A percentile compares a stretch with the other conserved stretches of the same genome.
phyloP scores from a whole-genome alignment of 257 asterid genomes.

The Scutellaria barbata region DNA sequence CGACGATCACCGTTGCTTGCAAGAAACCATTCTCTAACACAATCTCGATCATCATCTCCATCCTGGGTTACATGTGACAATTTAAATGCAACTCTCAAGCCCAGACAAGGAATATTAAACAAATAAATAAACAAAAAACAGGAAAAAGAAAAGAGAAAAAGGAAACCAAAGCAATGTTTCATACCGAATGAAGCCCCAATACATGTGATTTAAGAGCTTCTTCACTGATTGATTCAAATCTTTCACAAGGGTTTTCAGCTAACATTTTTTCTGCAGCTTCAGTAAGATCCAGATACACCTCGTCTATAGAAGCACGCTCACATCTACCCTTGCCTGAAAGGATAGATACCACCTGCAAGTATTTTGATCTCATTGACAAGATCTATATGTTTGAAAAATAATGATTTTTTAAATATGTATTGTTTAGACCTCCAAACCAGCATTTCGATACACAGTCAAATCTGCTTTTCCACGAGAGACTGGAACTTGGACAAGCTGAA shows the following conservation, averaged over 20 bases:
- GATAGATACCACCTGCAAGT: slow-evolving; percentile 79
- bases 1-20: slow-evolving; percentile 60
- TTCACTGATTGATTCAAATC: slow-evolving; percentile 58
- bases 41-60: slow-evolving; percentile 46
- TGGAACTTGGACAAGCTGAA: slow-evolving; percentile 96
- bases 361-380: slow-evolving; percentile 27
- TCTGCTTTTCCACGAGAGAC: slow-evolving; percentile 98
- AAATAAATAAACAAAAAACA: not conserved
- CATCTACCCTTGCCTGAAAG: slow-evolving; percentile 85
- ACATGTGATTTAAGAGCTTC: slow-evolving; percentile 84
- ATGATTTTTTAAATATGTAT: slow-evolving; percentile 15
- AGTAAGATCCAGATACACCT: slow-evolving; percentile 95
- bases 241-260: slow-evolving; percentile 61
- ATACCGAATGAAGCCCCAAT: slow-evolving; percentile 78
- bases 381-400: slow-evolving; percentile 21
- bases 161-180: slow-evolving; percentile 9
- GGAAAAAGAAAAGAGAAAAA: not conserved
- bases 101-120: not conserved
- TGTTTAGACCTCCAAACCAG: slow-evolving; percentile 84
- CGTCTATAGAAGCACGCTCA: slow-evolving; percentile 98
- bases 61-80: slow-evolving; percentile 50
- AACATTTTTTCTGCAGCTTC: slow-evolving; percentile 86
- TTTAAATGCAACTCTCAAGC: not conserved
- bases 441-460: slow-evolving; percentile 74
- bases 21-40: slow-evolving; percentile 69